Conservation (phyloP, 768 basidiomycete species). For the Russula olivacea region DNA sequence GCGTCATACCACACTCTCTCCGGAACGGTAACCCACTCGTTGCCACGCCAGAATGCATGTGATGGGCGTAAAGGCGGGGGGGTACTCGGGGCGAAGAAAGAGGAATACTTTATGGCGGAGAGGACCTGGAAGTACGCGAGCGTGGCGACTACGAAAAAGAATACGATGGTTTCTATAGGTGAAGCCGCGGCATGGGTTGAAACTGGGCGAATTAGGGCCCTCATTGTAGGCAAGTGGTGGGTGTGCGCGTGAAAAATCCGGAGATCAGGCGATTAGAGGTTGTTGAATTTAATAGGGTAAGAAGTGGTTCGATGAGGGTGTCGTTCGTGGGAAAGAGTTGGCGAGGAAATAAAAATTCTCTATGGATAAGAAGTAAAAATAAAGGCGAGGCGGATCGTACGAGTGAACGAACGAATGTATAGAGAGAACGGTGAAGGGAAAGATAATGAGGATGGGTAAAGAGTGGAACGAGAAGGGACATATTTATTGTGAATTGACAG, state of each 20-base stretch:
- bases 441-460: slow-evolving; percentile 12
- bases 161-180: slow-evolving; percentile 87
- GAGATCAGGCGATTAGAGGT: slow-evolving; percentile 13
- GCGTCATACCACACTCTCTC: slow-evolving; percentile 47
- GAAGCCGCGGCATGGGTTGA: slow-evolving; percentile 67
- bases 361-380: slow-evolving; percentile 3
- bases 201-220: slow-evolving; percentile 59
- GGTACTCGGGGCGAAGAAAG: slow-evolving; percentile 59
- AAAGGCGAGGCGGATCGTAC: neutral
- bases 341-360: neutral
- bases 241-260: neutral
- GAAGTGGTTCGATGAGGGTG: neutral
- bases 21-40: slow-evolving; percentile 58
- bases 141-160: slow-evolving; percentile 83
- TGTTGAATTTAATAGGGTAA: neutral
- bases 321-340: neutral
- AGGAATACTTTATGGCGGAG: slow-evolving; percentile 81
- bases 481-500: slow-evolving; percentile 17
- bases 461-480: slow-evolving; percentile 14
- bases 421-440: neutral
- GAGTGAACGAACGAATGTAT: slow-evolving; percentile 11
- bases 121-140: slow-evolving; percentile 94
- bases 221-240: slow-evolving; percentile 36
- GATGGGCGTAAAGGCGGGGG: slow-evolving; percentile 48
- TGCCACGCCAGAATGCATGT: slow-evolving; percentile 47